Evolutionary conservation across 2,329 filamentous ascomycete species (phyloP).

Genomic region (Teratosphaeriaceae sp.): DNA sequence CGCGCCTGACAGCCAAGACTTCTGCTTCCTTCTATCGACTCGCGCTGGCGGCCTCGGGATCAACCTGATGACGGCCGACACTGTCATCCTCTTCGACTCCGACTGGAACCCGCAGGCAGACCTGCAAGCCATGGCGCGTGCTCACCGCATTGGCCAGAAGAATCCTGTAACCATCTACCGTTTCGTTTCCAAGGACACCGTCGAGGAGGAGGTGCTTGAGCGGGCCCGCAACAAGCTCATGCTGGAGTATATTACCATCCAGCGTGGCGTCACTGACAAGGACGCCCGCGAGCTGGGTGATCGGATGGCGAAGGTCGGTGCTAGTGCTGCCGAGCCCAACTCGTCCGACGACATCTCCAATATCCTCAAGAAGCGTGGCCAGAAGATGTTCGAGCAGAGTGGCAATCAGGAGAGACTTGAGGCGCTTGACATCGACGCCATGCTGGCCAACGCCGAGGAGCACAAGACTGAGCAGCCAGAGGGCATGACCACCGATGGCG

Average conservation of each 20-base stretch:
- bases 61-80: constrained; percentile 98
- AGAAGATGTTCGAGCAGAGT: constrained; percentile 97
- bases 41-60: constrained; percentile 96
- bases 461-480: constrained; percentile 95
- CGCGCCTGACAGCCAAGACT: constrained; percentile 89
- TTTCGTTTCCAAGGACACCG: constrained; percentile 94
- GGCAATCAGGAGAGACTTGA: constrained; percentile 95
- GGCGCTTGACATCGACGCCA: constrained; percentile 94
- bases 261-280: constrained; percentile 93
- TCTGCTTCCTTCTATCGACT: constrained; percentile 92
- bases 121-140: constrained; percentile 95
- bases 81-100: constrained; percentile 94
- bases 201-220: constrained; percentile 96
- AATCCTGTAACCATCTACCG: constrained; percentile 94
- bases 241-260: constrained; percentile 94
- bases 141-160: constrained; percentile 95
- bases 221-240: constrained; percentile 95
- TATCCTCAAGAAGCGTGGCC: constrained; percentile 95
- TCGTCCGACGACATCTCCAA: constrained; percentile 93
- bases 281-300: constrained; percentile 76
- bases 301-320: constrained; percentile 61
- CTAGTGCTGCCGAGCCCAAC: constrained; percentile 64
- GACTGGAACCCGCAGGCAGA: constrained; percentile 99
- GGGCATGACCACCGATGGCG: constrained; percentile 89
- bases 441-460: constrained; percentile 92